Base-by-base conservation (phyloP, 305 asterid genomes). In the Solanum hybrid region DNA sequence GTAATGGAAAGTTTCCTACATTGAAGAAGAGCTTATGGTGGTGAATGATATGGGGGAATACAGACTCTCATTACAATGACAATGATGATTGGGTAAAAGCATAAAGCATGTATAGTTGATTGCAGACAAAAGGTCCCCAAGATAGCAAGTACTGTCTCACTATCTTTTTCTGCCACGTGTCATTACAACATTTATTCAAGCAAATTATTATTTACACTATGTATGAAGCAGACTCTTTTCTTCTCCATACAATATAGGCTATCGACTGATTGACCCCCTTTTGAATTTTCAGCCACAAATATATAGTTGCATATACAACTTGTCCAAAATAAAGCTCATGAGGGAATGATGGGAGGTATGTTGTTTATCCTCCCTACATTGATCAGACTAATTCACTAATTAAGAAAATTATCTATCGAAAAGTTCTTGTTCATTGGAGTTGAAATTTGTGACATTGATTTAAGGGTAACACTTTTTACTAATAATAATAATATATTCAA, bases 91-190 rank as follows among this genome's bases (percentile, higher is more conserved):
- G 45, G 88, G 20, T 31, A 20, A 31, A 85, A 85, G 41, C 41
- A 20, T 85, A 79, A 88, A 92, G 89, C 88, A 91, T 91, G 94
- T 86, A 89, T 80, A 79, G 85, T 87, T 90, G 91, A 90, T 92
- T 90, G 93, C 93, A 92, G 95, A 92, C 94, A 92, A 65, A 89
- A 89, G 92, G 93, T 4, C 92, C 93, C 90, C 73, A 79, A 41
- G 61, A 13, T 79, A 90, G 89, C 45, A 90, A 87, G 57, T 85
- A 80, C 31, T 90, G 95, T 92, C 94, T 89, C 92, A 89, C 91
- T 79, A 37, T 84, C 89, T 86, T 45, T 72, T 92, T 31, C 31
- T 31, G 70, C 90, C 90, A 92, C 91, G 7, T 87, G 77, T 88
- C 70, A 91, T 82, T 83, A 89, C 39, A 89, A 77, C 65, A 68